Evolutionary conservation across 2,329 filamentous ascomycete genomes (phyloP).

Genomic region (Fusarium caatingaense): DNA sequence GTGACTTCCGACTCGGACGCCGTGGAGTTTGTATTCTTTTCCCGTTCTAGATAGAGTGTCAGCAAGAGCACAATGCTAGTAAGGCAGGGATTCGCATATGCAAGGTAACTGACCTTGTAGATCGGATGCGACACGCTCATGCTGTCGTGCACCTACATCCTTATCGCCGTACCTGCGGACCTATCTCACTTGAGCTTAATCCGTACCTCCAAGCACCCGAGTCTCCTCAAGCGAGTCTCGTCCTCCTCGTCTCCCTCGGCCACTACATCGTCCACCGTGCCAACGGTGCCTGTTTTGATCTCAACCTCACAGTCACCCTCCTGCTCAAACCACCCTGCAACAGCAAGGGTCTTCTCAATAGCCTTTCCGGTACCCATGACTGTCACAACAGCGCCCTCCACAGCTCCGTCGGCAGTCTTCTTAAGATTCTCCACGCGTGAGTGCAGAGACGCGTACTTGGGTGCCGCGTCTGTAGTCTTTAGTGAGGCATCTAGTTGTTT

Average conservation of each 20-base stretch:
- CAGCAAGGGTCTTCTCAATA: constrained; percentile 69
- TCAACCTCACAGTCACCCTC: constrained; percentile 68
- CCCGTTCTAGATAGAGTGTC: constrained; percentile 5
- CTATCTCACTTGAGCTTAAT: constrained; percentile 58
- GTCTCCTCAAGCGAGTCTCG: constrained; percentile 58
- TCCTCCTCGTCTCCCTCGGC: constrained; percentile 53
- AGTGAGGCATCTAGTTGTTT: constrained; percentile 69
- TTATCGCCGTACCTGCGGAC: constrained; percentile 11
- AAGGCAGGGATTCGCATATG: constrained; percentile 12
- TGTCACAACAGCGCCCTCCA: constrained; percentile 58
- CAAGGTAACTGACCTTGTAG: constrained; percentile 22
- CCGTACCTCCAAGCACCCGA: constrained; percentile 64
- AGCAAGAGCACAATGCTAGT: constrained; percentile 14
- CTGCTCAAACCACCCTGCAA: constrained; percentile 74
- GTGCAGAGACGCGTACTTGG: constrained; percentile 59
- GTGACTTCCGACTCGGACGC: constrained; percentile 34
- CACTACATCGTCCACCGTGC: constrained; percentile 75
- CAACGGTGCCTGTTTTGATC: constrained; percentile 71
- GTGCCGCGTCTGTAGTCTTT: constrained; percentile 56
- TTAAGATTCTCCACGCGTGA: constrained; percentile 59
- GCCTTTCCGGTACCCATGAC: constrained; percentile 75
- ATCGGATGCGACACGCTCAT: constrained; percentile 8
- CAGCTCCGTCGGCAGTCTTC: constrained; percentile 46
- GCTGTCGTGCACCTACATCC: constrained; percentile 6
- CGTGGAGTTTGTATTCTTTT: constrained; percentile 5